Conservation (phyloP, 2,329 filamentous ascomycete species). For the Nemania diffusa region DNA sequence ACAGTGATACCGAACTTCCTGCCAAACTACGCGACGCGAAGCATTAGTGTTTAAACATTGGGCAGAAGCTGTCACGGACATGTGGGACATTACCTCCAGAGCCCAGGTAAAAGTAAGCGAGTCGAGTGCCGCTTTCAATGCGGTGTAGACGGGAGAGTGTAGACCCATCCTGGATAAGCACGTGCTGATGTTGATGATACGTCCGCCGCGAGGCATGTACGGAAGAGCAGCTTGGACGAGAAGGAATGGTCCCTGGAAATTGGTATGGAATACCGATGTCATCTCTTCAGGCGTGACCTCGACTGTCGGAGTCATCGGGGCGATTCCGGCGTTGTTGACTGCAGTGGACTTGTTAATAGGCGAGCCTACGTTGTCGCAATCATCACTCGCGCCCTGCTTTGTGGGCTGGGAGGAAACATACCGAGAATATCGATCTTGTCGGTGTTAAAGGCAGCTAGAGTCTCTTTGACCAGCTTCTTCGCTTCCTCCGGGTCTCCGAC, state of each 20-base stretch:
- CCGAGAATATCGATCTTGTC: conserved; percentile 47
- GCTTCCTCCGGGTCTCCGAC: conserved; percentile 34
- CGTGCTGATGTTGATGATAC: conserved; percentile 51
- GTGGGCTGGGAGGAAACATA: conserved; percentile 28
- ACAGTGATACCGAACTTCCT: conserved; percentile 39
- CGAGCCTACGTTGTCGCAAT: background rate
- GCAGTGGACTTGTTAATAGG: background rate
- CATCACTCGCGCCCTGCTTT: background rate
- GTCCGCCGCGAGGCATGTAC: conserved; percentile 50
- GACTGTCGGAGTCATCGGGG: conserved; percentile 34
- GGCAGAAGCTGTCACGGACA: background rate
- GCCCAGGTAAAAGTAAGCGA: background rate
- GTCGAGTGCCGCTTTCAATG: conserved; percentile 6
- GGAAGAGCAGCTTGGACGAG: conserved; percentile 43
- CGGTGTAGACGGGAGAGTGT: background rate
- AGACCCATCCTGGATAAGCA: conserved; percentile 43
- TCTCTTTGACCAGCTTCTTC: conserved; percentile 40
- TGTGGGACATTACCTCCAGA: background rate
- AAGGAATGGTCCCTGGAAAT: conserved; percentile 45
- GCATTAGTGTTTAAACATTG: background rate
- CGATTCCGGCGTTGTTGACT: conserved; percentile 46
- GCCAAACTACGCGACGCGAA: conserved; percentile 32
- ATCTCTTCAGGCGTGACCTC: conserved; percentile 40
- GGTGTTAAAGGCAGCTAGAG: conserved; percentile 38
- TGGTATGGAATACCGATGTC: conserved; percentile 43